Evolutionary conservation across 306 rosid species (phyloP).

Genomic region (Calophaca sinica): DNA sequence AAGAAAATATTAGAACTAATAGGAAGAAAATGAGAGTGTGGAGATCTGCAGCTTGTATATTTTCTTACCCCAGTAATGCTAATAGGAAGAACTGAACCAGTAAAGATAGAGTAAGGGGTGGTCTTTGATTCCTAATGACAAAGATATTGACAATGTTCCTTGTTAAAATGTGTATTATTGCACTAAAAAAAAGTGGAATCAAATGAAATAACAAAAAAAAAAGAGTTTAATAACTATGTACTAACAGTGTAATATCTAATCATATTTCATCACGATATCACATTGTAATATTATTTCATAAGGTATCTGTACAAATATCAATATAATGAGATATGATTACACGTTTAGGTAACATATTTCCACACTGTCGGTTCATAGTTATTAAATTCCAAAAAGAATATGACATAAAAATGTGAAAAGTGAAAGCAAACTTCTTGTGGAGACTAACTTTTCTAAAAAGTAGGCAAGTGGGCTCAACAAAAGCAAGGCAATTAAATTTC

Average conservation of each 20-base stretch:
- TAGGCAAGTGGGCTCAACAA: slow-evolving; percentile 69
- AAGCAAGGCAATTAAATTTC: slow-evolving; percentile 69
- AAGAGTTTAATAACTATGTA: not conserved
- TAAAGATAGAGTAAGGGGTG: slow-evolving; percentile 67
- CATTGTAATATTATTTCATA: no score
- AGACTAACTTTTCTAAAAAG: slow-evolving; percentile 71
- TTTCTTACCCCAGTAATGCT: slow-evolving; percentile 73
- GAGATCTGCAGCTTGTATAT: slow-evolving; percentile 15
- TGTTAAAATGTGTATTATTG: slow-evolving; percentile 17
- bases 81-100: slow-evolving; percentile 73
- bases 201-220: slow-evolving; percentile 17
- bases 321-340: no score
- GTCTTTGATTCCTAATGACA: slow-evolving; percentile 66
- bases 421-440: not conserved
- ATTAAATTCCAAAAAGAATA: no score
- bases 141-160: slow-evolving; percentile 1
- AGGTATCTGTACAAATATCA: no score
- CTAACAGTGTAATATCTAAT: no score
- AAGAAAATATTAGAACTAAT: slow-evolving; percentile 22
- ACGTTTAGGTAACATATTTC: no score
- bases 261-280: no score
- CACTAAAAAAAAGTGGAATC: slow-evolving; percentile 18
- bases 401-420: slow-evolving; percentile 13
- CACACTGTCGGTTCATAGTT: no score
- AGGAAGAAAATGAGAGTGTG: slow-evolving; percentile 19